These are phyloP conservation scores for Calophaca sinica DNA, from an alignment of 306 rosid species.

Conservation along the genomic window DNA sequence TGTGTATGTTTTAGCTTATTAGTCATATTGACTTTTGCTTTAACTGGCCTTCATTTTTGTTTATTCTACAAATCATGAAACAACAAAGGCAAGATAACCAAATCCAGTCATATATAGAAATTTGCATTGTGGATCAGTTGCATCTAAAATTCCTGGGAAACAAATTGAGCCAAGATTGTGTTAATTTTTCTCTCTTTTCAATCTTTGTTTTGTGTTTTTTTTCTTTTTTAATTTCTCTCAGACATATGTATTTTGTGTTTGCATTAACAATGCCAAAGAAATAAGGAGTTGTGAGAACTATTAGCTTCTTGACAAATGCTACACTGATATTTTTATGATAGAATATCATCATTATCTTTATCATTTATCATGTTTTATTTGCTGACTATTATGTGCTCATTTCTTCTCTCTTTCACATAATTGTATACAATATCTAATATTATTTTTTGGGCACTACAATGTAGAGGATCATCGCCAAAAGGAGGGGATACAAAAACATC, in stretches of 20 bases:
- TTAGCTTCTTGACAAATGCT: not conserved
- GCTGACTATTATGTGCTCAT: too few species aligned
- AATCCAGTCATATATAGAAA: conserved; percentile 4
- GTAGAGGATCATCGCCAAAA: too few species aligned
- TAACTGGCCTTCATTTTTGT: not conserved
- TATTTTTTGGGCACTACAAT: too few species aligned
- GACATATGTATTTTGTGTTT: not conserved
- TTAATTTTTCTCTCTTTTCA: not conserved
- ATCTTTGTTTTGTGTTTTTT: not conserved
- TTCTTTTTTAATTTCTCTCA: not conserved
- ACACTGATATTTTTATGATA: not conserved
- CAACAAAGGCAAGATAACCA: conserved; percentile 4
- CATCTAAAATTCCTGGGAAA: not conserved
- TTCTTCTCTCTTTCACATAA: too few species aligned
- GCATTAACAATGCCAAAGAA: not conserved
- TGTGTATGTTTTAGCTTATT: too few species aligned
- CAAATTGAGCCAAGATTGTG: not conserved
- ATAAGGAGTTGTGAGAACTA: conserved; percentile 2
- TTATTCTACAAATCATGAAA: not conserved
- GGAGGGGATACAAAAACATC: too few species aligned
- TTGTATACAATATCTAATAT: too few species aligned
- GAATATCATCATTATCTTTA: too few species aligned
- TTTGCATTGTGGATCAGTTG: not conserved
- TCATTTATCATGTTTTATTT: too few species aligned
- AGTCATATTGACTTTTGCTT: not conserved